Evolutionary conservation across 169 alveolate genomes (phyloP).

Genomic region (Eimeria praecox): DNA sequence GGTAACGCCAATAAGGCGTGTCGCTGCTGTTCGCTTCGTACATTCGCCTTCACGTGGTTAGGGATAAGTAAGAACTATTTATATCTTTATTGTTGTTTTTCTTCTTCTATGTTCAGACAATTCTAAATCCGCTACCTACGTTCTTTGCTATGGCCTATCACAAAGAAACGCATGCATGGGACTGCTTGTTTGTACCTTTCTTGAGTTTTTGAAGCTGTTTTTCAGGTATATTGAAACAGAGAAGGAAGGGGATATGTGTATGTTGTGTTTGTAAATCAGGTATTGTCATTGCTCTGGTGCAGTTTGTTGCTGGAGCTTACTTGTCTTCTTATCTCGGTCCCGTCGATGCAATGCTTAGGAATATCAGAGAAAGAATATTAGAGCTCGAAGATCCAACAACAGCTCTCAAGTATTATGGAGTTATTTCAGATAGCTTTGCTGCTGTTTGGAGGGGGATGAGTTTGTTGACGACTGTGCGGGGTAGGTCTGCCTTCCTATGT

Average conservation of each 20-base stretch:
- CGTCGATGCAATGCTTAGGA: background rate
- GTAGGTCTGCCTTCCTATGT: no score
- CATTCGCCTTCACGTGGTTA: conserved; percentile 49
- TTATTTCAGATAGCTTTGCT: conserved; percentile 10
- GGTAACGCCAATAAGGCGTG: conserved; percentile 42
- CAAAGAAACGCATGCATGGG: background rate
- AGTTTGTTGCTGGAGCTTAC: conserved; percentile 22
- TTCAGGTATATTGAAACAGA: no score
- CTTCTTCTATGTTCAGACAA: background rate
- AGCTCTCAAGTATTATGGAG: conserved; percentile 30
- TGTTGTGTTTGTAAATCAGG: background rate
- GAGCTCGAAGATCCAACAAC: conserved; percentile 16
- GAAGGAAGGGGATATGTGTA: background rate
- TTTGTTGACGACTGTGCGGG: conserved; percentile 13
- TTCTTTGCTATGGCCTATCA: background rate
- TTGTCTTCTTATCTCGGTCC: background rate
- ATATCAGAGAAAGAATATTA: conserved; percentile 10
- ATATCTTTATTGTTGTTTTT: background rate
- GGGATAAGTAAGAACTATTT: conserved; percentile 13
- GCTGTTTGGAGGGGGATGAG: conserved; percentile 17
- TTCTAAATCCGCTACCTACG: background rate
- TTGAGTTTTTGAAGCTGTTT: background rate
- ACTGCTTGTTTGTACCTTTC: background rate
- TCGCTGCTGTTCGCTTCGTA: conserved; percentile 51
- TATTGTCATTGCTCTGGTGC: background rate